A percentile compares a stretch with the other conserved stretches of the same genome.
These are phyloP conservation scores for Berkeleyomyces rouxiae DNA, from an alignment of 2,329 filamentous ascomycete genomes.

Conservation along the genomic window DNA sequence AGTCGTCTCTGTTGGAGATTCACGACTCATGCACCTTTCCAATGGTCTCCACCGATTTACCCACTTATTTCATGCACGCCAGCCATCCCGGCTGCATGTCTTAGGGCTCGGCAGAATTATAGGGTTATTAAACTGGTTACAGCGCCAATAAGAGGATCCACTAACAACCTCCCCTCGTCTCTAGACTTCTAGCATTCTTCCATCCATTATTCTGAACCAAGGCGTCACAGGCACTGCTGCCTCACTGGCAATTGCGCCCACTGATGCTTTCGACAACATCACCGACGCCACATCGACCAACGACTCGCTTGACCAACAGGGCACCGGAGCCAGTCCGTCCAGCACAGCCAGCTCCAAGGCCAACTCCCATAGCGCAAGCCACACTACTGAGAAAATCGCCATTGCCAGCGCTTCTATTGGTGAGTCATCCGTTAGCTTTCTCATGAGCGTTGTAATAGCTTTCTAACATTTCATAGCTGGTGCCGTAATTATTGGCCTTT, in stretches of 20 bases:
- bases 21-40: background rate
- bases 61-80: background rate
- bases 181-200: background rate
- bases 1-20: background rate
- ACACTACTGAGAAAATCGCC: conserved; percentile 9
- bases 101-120: too few relatives aligned
- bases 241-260: background rate
- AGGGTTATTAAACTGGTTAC: background rate
- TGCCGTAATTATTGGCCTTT: conserved; percentile 3
- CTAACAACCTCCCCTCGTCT: background rate
- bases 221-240: background rate
- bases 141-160: background rate
- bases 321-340: background rate
- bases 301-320: background rate
- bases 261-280: background rate
- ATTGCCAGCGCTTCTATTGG: conserved; percentile 11
- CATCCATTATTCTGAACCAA: background rate
- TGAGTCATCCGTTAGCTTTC: background rate
- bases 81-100: background rate
- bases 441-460: background rate
- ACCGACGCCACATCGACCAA: background rate
- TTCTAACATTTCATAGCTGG: conserved; percentile 2
- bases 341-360: background rate
- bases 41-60: background rate
- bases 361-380: background rate